Base-by-base conservation (phyloP, 345 rosid genomes). In the Ailanthus altissimus region DNA sequence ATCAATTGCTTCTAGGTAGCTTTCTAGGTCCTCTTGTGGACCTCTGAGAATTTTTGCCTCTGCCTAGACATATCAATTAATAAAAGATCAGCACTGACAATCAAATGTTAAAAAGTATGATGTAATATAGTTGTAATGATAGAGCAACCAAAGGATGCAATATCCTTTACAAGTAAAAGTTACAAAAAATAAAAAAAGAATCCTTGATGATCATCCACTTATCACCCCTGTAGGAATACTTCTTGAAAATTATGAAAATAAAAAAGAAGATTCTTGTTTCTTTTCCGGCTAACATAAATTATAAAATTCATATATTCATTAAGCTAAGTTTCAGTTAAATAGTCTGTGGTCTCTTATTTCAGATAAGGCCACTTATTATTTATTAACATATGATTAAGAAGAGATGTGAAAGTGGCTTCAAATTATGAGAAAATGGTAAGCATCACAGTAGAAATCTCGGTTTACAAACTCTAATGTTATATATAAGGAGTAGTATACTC, bases 11-110 rank as follows among this genome's bases (percentile, higher is more conserved):
- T 89, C 98, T 53, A 96, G 75, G 78, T 92, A 96, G 76, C 91
- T 90, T 73, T 93, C 98, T 2, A 94, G 90, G 77, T 92, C 98
- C 80, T 94, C 99, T 70, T 94, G 99, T 57, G 99, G 98, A 62
- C 98, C 99, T 88, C 91, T 90, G 78, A 96, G 81, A 78, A 94
- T 92, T 83, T 96, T 94, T 47, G 98, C 99, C 87, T 97, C 99
- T 15, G 95, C 94, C 95, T 93, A 73, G 72, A 73, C 20, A 65
- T 4, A 43, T 38, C 76, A 36, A 13, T 40, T 26, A 0, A 74
- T 21, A 46, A 12, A 40, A 36, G 26, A 51, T 51, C 18, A 70
- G 11, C 23, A 67, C 47, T 58, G 26, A 58, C 38, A 46, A 59
- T 54, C 61, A 26, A 5, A 59, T 25, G 18, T 8, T 72, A 23